Conservation (phyloP, 228 moss, liverwort and hornwort genomes). For the Sphagnum magellanicum region DNA sequence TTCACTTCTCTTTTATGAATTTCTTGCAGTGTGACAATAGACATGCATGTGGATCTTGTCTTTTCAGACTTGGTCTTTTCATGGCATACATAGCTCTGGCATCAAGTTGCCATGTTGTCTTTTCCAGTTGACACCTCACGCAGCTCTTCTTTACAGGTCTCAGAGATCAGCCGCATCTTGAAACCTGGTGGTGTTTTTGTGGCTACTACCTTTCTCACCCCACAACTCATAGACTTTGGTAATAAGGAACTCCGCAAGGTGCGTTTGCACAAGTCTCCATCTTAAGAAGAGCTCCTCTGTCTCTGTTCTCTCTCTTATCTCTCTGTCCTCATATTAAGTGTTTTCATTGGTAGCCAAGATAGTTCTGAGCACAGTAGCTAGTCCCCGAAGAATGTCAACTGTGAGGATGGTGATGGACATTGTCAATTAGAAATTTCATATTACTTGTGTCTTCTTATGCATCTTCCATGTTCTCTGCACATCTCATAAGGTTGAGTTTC, state of each 20-base stretch:
- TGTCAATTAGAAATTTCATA: no score
- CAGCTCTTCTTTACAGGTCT: constrained; percentile 33
- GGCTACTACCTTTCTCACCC: constrained; percentile 54
- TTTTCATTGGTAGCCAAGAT: neutral
- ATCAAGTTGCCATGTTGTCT: no score
- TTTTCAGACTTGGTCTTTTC: no score
- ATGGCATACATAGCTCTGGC: no score
- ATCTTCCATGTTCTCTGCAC: no score
- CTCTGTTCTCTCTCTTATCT: neutral
- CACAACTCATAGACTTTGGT: constrained; percentile 27
- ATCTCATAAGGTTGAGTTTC: no score
- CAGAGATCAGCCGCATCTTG: constrained; percentile 73
- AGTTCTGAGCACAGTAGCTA: neutral
- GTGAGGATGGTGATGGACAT: no score
- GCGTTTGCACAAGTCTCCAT: neutral
- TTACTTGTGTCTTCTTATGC: no score
- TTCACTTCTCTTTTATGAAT: neutral
- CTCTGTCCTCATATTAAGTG: neutral
- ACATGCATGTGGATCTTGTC: no score
- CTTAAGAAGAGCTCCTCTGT: neutral
- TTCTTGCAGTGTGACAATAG: neutral
- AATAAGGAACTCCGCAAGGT: constrained; percentile 46
- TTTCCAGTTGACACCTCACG: no score
- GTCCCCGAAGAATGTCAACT: neutral
- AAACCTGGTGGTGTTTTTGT: constrained; percentile 85